phyloP scores from a whole-genome alignment of 306 rosid genomes.

The Fragaria vesca region DNA sequence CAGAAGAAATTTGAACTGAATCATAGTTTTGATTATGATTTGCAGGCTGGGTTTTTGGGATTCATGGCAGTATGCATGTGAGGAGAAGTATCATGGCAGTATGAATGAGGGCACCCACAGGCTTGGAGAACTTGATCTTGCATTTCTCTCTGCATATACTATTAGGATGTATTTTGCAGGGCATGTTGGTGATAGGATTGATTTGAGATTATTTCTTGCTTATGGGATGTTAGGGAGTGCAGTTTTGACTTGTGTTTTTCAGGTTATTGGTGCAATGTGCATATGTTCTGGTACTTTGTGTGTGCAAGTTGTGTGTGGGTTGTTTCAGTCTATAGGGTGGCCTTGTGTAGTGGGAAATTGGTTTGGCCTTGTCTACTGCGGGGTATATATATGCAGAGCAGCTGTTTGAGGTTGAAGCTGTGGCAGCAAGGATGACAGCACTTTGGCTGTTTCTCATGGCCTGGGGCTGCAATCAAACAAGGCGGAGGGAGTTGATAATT shows the following conservation, averaged over 20 bases:
- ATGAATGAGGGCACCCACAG: constrained; percentile 54
- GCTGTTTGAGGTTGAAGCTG: no score
- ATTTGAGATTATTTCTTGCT: constrained; percentile 75
- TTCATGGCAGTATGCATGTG: no score
- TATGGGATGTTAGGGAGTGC: constrained; percentile 94
- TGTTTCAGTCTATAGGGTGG: constrained; percentile 96
- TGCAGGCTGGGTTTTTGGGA: no score
- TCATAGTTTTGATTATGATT: no score
- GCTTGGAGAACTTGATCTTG: constrained; percentile 87
- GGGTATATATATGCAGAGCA: no score
- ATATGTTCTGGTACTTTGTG: constrained; percentile 63
- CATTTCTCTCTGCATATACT: constrained; percentile 70
- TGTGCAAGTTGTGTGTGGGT: constrained; percentile 80
- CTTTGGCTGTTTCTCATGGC: no score
- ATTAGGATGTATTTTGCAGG: constrained; percentile 88
- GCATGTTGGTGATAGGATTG: constrained; percentile 76
- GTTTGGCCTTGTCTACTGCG: constrained; percentile 37
- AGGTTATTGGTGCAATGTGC: constrained; percentile 84
- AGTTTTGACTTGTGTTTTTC: constrained; percentile 58
- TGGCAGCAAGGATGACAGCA: no score
- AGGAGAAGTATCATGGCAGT: no score
- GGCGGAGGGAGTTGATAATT: no score
- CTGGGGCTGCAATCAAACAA: no score
- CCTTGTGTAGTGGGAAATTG: constrained; percentile 91
- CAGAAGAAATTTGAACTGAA: no score